A percentile compares a stretch with the other conserved stretches of the same genome.
These are phyloP conservation scores for Sclerotinia glacialis DNA, from an alignment of 2,329 filamentous ascomycete genomes.

Conservation along the genomic window DNA sequence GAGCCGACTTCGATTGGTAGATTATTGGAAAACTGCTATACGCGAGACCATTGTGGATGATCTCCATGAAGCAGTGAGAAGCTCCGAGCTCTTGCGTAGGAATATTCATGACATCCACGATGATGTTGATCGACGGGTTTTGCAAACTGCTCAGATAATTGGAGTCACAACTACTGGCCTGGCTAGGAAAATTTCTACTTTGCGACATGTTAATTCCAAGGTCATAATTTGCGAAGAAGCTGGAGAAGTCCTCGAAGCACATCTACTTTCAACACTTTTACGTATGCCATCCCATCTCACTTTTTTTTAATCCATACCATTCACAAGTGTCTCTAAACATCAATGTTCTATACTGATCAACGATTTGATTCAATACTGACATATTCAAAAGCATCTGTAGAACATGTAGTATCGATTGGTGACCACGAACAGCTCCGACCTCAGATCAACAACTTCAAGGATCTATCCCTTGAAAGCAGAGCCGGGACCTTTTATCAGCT, in stretches of 20 bases:
- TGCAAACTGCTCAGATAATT: conserved; percentile 44
- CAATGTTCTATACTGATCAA: no score
- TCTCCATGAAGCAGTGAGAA: conserved; percentile 23
- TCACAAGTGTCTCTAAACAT: no score
- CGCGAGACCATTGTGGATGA: conserved; percentile 21
- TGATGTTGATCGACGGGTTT: conserved; percentile 10
- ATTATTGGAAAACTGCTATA: conserved; percentile 9
- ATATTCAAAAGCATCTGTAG: conserved; percentile 40
- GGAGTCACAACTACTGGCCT: conserved; percentile 54
- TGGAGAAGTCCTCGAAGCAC: conserved; percentile 45
- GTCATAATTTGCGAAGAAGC: conserved; percentile 46
- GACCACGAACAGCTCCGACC: conserved; percentile 47
- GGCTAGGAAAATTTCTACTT: conserved; percentile 44
- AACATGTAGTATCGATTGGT: conserved; percentile 46
- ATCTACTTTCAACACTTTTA: conserved; percentile 41
- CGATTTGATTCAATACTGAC: neutral
- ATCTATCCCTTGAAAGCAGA: conserved; percentile 37
- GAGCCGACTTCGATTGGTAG: no score
- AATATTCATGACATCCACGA: conserved; percentile 22
- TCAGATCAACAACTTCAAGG: conserved; percentile 28
- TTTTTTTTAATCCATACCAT: no score
- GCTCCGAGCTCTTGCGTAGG: neutral
- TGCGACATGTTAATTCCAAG: conserved; percentile 44
- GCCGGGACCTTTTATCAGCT: conserved; percentile 31
- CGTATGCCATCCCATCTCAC: conserved; percentile 21